Conservation (phyloP, 495 filamentous ascomycete species). For the Aspergillus sclerotioniger region DNA sequence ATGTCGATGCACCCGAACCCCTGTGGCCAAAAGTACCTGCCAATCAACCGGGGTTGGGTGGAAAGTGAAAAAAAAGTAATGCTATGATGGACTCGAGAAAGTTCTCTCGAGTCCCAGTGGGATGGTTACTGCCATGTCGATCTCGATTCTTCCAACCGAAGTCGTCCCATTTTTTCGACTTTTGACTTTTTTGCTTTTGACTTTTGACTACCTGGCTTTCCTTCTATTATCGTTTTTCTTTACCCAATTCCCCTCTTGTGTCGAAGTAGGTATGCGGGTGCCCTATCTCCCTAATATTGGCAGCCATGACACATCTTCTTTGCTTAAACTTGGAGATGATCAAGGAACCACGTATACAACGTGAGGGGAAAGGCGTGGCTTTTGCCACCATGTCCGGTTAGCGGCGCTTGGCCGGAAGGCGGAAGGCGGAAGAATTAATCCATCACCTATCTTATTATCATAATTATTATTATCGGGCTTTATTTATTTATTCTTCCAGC, state of each 20-base stretch:
- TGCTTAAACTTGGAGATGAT: no score
- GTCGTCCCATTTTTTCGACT: background rate
- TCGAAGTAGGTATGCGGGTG: no score
- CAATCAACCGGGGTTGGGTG: background rate
- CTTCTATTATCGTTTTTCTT: no score
- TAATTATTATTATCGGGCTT: no score
- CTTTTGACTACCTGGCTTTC: background rate
- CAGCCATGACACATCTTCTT: no score
- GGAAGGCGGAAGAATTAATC: no score
- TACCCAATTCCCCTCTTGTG: no score
- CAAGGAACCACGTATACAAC: no score
- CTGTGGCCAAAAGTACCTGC: background rate
- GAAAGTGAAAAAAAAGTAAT: background rate
- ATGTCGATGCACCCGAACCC: background rate
- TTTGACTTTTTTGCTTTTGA: background rate
- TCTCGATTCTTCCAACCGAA: background rate
- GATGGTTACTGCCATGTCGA: constrained; percentile 3
- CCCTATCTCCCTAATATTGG: no score
- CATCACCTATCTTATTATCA: no score
- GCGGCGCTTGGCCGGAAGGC: background rate
- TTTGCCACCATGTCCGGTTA: background rate
- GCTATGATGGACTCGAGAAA: background rate
- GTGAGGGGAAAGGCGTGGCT: no score
- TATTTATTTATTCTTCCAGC: no score
- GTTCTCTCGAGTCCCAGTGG: background rate